These are phyloP conservation scores for Biscogniauxia marginata DNA, from an alignment of 2,329 filamentous ascomycete species.

Conservation along the genomic window DNA sequence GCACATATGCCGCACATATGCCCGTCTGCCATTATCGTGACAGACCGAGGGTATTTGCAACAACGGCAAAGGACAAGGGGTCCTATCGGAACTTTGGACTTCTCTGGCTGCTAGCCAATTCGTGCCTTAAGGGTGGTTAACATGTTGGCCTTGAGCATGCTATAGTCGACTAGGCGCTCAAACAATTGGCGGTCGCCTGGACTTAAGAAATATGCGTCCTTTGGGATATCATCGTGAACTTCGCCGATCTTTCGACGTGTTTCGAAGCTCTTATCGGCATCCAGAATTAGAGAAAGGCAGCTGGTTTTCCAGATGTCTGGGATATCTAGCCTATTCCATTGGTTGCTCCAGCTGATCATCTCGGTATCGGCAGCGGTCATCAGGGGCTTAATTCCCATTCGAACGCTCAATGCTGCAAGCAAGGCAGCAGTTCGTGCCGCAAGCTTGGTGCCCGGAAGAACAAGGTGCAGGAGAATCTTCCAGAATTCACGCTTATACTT, in stretches of 20 bases:
- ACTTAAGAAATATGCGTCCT: constrained; percentile 31
- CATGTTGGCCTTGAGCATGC: constrained; percentile 46
- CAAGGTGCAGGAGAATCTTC: constrained; percentile 46
- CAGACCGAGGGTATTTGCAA: constrained; percentile 47
- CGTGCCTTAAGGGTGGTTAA: constrained; percentile 42
- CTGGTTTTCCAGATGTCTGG: constrained; percentile 50
- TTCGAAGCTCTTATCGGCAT: constrained; percentile 41
- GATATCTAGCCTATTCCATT: constrained; percentile 47
- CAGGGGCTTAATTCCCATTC: constrained; percentile 45
- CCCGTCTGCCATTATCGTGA: constrained; percentile 45
- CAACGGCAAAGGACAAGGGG: constrained; percentile 39
- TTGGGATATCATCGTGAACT: constrained; percentile 3
- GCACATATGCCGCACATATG: constrained; percentile 44
- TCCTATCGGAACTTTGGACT: constrained; percentile 42
- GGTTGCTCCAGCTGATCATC: constrained; percentile 39
- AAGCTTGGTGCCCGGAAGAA: constrained; percentile 49
- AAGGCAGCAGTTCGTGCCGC: constrained; percentile 43
- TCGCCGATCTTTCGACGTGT: constrained; percentile 27
- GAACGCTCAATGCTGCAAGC: constrained; percentile 46
- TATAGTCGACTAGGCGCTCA: constrained; percentile 44
- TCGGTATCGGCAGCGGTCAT: constrained; percentile 40
- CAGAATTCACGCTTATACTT: constrained; percentile 42
- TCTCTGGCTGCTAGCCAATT: constrained; percentile 46
- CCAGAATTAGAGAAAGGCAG: constrained; percentile 46
- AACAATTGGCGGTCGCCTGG: constrained; percentile 42